Evolutionary conservation across 257 asterid genomes (phyloP), one percentile per base, ranked within the genome.

Genomic region (Gentiana dahurica): DNA sequence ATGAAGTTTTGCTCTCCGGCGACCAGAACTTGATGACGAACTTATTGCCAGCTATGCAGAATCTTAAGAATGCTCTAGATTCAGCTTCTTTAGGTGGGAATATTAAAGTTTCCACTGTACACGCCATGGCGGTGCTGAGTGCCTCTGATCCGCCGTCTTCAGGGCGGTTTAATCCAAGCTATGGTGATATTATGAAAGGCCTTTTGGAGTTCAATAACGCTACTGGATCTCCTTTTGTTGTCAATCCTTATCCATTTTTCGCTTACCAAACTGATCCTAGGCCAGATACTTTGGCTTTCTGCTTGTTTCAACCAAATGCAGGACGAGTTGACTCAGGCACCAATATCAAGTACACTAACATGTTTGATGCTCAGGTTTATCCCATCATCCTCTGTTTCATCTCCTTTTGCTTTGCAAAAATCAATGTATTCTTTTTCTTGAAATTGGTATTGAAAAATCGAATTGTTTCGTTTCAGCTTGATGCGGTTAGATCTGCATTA

Each of bases 321-420:
- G 92, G 95, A 24, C 79, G 86, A 57, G 76, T 82, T 24, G 95
- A 85, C 57, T 64, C 84, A 4, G 80, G 80, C 12, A 52, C 81
- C 48, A 78, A 76, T 36, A 74, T 78, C 12, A 80, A 74, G 68
- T 85, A 85, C 53, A 80, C 82, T 5, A 85, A 76, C 80, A 82
- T 85, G 95, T 85, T 82, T 55, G 92, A 85, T 58, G 95, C 95
- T 54, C 92, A 85, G 86, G 92, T 83, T 66, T 24, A 24, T 24
- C 24, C 24, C 24, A 24, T 24, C 24, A 24, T 24, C 24, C 24
- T 24, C 24, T 24, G 24, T 24, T 24, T 24, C 24, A 66, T 69
- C 41, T 1, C 8, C 7, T 41, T 41, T 10, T 41, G 10, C 5
- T 41, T 5, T 41, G 46, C 11, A 1, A 1, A 4, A 41, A n/a